A percentile compares a stretch with the other conserved stretches of the same genome.
These are phyloP conservation scores for Naganishia randhawae DNA, from an alignment of 768 basidiomycete species.

Conservation along the genomic window DNA sequence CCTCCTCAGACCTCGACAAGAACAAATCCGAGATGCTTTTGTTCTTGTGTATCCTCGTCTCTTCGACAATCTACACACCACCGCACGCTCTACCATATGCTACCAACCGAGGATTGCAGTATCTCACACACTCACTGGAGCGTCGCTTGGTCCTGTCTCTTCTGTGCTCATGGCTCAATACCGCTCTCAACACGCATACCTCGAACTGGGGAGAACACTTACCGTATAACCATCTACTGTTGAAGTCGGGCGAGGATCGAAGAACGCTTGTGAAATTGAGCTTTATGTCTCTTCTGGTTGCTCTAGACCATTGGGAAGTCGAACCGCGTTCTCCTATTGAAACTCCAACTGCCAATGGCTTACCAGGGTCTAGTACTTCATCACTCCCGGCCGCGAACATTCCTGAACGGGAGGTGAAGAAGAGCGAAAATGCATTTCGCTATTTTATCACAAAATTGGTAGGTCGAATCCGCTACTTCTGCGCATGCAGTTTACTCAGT, in stretches of 20 bases:
- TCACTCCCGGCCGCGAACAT: slow-evolving; percentile 11
- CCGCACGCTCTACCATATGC: slow-evolving; percentile 67
- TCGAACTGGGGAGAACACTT: slow-evolving; percentile 55
- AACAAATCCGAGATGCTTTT: slow-evolving; percentile 88
- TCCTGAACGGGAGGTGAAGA: slow-evolving; percentile 23
- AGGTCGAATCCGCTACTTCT: slow-evolving; percentile 38
- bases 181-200: slow-evolving; percentile 54
- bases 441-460: slow-evolving; percentile 89
- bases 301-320: slow-evolving; percentile 43
- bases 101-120: slow-evolving; percentile 67
- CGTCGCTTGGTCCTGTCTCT: slow-evolving; percentile 72
- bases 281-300: slow-evolving; percentile 65
- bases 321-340: neutral
- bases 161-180: slow-evolving; percentile 89
- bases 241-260: slow-evolving; percentile 75
- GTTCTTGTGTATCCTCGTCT: slow-evolving; percentile 78
- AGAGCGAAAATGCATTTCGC: slow-evolving; percentile 70
- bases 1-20: slow-evolving; percentile 62
- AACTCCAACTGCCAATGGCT: neutral
- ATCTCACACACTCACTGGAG: slow-evolving; percentile 69
- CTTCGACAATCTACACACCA: slow-evolving; percentile 81
- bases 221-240: slow-evolving; percentile 84
- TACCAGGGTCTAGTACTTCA: neutral
- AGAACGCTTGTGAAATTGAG: slow-evolving; percentile 68
- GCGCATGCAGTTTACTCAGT: neutral